Evolutionary conservation across 164 flowering plant genomes (phyloP).

Genomic region (Taxillus chinensis): DNA sequence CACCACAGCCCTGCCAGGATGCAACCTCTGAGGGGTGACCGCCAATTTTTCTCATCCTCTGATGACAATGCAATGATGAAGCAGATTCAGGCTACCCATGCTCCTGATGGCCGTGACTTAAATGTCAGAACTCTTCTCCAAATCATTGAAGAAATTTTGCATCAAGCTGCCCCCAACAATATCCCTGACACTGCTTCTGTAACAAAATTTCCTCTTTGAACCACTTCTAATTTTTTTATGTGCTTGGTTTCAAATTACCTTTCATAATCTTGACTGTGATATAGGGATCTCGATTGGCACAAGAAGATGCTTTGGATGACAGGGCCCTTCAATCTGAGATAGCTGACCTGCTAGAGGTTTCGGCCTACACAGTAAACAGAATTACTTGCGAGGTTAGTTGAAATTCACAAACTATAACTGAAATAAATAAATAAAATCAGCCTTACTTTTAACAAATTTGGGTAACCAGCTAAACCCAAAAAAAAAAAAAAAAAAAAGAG

Average conservation of each 20-base stretch:
- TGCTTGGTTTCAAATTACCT: too few species aligned
- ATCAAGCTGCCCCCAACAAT: conserved; percentile 27
- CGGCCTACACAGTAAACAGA: conserved; percentile 14
- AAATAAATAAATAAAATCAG: too few species aligned
- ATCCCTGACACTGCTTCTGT: conserved; percentile 16
- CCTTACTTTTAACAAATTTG: too few species aligned
- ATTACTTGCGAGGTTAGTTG: conserved; percentile 13
- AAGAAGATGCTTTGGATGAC: conserved; percentile 26
- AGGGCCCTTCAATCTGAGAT: conserved; percentile 21
- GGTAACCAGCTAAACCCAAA: too few species aligned
- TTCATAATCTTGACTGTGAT: too few species aligned
- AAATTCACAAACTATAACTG: not conserved
- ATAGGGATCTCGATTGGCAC: conserved; percentile 26
- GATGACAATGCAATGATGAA: conserved; percentile 58
- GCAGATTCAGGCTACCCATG: conserved; percentile 49
- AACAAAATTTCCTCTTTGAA: not conserved
- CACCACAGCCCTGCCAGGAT: conserved; percentile 7
- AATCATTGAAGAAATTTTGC: conserved; percentile 47
- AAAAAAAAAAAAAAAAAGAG: too few species aligned
- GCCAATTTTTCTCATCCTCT: conserved; percentile 32
- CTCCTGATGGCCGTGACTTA: conserved; percentile 54
- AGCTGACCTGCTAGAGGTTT: conserved; percentile 12
- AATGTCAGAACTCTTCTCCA: conserved; percentile 44
- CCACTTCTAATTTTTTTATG: too few species aligned
- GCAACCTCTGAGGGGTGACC: conserved; percentile 15